phyloP scores from a whole-genome alignment of 1,284 basidiomycete genomes.

The Leucoagaricus sp. region DNA sequence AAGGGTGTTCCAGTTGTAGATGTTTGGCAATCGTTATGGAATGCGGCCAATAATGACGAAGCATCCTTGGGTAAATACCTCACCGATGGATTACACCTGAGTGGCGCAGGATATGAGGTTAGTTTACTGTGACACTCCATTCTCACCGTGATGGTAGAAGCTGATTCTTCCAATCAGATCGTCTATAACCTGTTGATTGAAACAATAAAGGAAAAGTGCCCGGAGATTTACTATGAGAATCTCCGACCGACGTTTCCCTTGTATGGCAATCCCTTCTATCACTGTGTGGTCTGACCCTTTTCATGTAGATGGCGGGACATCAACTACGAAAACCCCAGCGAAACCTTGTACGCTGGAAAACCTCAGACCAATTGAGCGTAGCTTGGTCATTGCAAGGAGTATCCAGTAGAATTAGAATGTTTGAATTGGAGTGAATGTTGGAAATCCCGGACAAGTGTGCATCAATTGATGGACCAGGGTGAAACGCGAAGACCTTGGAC shows the following conservation, averaged over 20 bases:
- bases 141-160: slow-evolving; percentile 6
- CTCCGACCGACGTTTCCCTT: slow-evolving; percentile 53
- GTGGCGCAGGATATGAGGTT: slow-evolving; percentile 69
- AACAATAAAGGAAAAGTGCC: slow-evolving; percentile 57
- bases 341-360: slow-evolving; percentile 27
- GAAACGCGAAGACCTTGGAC: slow-evolving; percentile 3
- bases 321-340: slow-evolving; percentile 33
- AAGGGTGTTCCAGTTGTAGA: slow-evolving; percentile 65
- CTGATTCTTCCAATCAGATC: slow-evolving; percentile 44
- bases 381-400: too few species aligned
- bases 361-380: slow-evolving; percentile 1
- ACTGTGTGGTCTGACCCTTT: background rate
- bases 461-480: slow-evolving; percentile 10
- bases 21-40: slow-evolving; percentile 68
- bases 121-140: slow-evolving; percentile 21
- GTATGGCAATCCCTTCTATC: slow-evolving; percentile 33
- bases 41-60: slow-evolving; percentile 63
- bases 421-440: background rate
- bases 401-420: background rate
- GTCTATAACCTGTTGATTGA: slow-evolving; percentile 64
- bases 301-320: slow-evolving; percentile 42
- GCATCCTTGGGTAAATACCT: slow-evolving; percentile 50
- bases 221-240: slow-evolving; percentile 70
- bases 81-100: slow-evolving; percentile 80
- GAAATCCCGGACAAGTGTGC: background rate